Base-by-base conservation (phyloP, 352 stramenopile species). In the Aphanomyces euteiches region DNA sequence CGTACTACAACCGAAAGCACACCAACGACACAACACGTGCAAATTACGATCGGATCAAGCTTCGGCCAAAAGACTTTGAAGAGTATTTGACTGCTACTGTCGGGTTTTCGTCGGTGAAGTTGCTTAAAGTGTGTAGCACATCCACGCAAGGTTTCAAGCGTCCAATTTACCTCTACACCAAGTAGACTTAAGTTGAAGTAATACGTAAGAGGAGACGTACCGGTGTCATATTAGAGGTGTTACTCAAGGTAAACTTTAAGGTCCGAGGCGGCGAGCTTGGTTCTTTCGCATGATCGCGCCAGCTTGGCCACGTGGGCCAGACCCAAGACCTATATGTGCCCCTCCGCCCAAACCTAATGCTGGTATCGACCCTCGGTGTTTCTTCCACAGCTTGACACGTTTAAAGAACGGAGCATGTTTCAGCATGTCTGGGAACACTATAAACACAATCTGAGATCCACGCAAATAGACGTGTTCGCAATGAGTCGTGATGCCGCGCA, bases 381-480 rank as follows among this genome's bases (percentile, higher is more conserved):
- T 94, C 78, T 94, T 94, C 86, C 86, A 94, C 68, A 94, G 74
- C 74, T 92, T 92, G 71, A 94, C 82, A 67, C 86, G 76, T 75
- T 92, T 92, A 73, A 94, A 94, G 84, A 94, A 92, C 56, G 86
- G 86, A 61, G 86, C 86, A 73, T 94, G 84, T 77, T 91, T 92
- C 72, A 94, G 84, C 86, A 95, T 95, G 72, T 93, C 87, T 48
- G 88, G 88, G 57, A 95, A 92, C 21, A 95, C 73, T 74, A 95
- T 92, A 65, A 93, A 92, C 45, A 91, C 75, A 78, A 95, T 93
- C 73, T 95, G 87, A 73, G 81, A 90, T 74, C 87, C 87, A 58
- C 87, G 85, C 47, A 95, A 54, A 64, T 93, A 95, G 36, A 95
- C 77, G 63, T 92, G 87, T 75, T 95, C 87, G 69, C 92, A 77